Conservation (phyloP, 2,329 filamentous ascomycete species). For the Talaromyces sp. region DNA sequence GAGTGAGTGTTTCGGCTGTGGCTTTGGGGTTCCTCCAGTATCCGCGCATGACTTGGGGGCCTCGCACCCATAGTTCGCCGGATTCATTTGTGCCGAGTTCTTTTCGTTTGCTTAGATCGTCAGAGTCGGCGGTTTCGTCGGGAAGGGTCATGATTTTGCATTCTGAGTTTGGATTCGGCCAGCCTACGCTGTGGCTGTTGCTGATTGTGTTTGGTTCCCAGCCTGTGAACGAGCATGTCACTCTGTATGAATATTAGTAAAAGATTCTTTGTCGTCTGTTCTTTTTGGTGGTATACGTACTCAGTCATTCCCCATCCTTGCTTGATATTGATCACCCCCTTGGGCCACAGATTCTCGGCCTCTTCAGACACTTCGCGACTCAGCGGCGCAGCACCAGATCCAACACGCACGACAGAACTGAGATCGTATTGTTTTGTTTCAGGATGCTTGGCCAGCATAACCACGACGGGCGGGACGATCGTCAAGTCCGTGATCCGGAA, state of each 20-base stretch:
- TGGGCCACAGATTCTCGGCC: slow-evolving; percentile 52
- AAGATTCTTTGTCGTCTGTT: not conserved
- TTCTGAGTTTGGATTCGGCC: slow-evolving; percentile 64
- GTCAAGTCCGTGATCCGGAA: slow-evolving; percentile 62
- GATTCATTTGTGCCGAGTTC: slow-evolving; percentile 30
- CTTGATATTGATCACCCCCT: slow-evolving; percentile 47
- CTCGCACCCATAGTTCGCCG: slow-evolving; percentile 69
- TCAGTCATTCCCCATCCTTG: slow-evolving; percentile 68
- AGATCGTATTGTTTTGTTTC: slow-evolving; percentile 61
- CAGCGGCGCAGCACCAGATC: slow-evolving; percentile 65
- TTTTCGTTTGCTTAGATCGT: not conserved
- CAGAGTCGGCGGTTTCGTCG: not conserved
- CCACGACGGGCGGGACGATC: slow-evolving; percentile 69
- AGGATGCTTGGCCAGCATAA: slow-evolving; percentile 67
- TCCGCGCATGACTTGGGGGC: slow-evolving; percentile 66
- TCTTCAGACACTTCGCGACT: slow-evolving; percentile 46
- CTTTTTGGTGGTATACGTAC: slow-evolving; percentile 34
- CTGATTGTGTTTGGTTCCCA: slow-evolving; percentile 53
- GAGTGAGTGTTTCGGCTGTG: slow-evolving; percentile 56
- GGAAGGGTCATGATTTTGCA: slow-evolving; percentile 56
- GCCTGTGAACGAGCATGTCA: slow-evolving; percentile 62
- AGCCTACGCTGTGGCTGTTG: slow-evolving; percentile 44
- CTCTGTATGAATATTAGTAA: slow-evolving; percentile 34
- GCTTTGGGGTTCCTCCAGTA: slow-evolving; percentile 70
- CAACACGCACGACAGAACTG: slow-evolving; percentile 55